Conservation (phyloP, 805 yeast genomes). For the Metschnikowia picachoensis region DNA sequence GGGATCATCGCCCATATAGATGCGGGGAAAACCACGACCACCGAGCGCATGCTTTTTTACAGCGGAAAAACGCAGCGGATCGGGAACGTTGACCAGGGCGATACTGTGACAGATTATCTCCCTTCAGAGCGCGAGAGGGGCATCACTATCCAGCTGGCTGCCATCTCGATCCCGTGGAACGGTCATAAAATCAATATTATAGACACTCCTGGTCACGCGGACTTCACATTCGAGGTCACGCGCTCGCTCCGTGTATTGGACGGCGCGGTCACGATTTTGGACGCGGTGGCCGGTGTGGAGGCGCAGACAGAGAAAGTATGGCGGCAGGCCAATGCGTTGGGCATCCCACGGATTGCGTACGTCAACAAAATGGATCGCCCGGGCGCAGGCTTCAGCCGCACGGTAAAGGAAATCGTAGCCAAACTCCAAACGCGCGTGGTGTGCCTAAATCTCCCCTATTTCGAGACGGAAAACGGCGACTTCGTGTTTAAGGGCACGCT, state of each 20-base stretch:
- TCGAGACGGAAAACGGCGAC: constrained; percentile 36
- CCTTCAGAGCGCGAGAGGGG: constrained; percentile 91
- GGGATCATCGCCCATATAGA: constrained; percentile 99
- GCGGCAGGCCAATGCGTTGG: constrained; percentile 70
- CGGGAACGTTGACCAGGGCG: constrained; percentile 96
- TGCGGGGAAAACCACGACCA: constrained; percentile 98
- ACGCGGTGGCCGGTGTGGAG: constrained; percentile 97
- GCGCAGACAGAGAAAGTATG: constrained; percentile 98
- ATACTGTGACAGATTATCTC: constrained; percentile 89
- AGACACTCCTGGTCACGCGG: constrained; percentile 98
- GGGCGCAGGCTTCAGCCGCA: constrained; percentile 91
- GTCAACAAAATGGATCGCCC: constrained; percentile 95
- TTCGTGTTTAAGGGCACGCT: constrained; percentile 60
- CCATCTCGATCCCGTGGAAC: constrained; percentile 87
- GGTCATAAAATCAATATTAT: constrained; percentile 74
- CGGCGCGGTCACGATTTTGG: constrained; percentile 89
- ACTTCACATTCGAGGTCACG: constrained; percentile 91
- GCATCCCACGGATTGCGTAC: constrained; percentile 74
- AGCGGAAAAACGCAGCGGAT: constrained; percentile 75
- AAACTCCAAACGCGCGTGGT: constrained; percentile 73
- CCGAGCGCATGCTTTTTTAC: constrained; percentile 91
- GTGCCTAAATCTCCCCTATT: constrained; percentile 74
- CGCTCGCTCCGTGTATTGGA: constrained; percentile 87
- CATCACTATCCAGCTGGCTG: constrained; percentile 95
- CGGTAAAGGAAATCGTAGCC: constrained; percentile 77